Conservation (phyloP, 768 basidiomycete species). For the Gyrodon lividus region DNA sequence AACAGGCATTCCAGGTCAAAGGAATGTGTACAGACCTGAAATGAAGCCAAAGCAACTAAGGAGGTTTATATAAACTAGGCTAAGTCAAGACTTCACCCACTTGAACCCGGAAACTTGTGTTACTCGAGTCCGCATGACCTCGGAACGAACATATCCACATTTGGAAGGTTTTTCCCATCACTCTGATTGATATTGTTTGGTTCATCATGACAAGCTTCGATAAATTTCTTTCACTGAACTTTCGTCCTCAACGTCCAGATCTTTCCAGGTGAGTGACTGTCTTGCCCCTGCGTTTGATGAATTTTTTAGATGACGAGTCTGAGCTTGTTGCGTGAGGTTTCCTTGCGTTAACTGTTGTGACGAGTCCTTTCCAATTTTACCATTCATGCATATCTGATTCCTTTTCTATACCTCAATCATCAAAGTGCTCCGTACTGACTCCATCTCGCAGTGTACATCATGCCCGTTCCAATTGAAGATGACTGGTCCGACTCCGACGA, state of each 20-base stretch:
- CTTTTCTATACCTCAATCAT: conserved; percentile 10
- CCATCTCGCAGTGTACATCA: conserved; percentile 20
- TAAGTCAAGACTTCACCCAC: not conserved
- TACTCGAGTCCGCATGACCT: not conserved
- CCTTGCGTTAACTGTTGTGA: conserved; percentile 56
- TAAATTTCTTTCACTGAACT: conserved; percentile 20
- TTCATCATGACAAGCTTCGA: not conserved
- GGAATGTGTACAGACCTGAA: conserved; percentile 1
- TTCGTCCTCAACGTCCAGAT: conserved; percentile 3
- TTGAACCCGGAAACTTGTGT: not conserved
- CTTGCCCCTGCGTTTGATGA: conserved; percentile 40
- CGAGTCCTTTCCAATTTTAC: conserved; percentile 63
- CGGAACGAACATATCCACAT: conserved; percentile 6
- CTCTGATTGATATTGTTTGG: conserved; percentile 4
- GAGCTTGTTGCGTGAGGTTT: conserved; percentile 61
- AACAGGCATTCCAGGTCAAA: conserved; percentile 45
- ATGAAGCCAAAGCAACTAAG: not conserved
- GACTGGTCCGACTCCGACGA: conserved; percentile 85
- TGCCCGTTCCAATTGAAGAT: conserved; percentile 48
- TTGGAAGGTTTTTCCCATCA: conserved; percentile 21
- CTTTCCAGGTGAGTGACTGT: conserved; percentile 20
- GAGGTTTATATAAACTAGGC: not conserved
- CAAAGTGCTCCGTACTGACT: conserved; percentile 4
- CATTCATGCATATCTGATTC: conserved; percentile 94
- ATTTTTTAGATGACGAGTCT: conserved; percentile 76